A percentile compares a stretch with the other conserved stretches of the same genome.
Evolutionary conservation across 192 early-diverging fungal species (phyloP).

Genomic region (Gryganskiella cystojenkinii): DNA sequence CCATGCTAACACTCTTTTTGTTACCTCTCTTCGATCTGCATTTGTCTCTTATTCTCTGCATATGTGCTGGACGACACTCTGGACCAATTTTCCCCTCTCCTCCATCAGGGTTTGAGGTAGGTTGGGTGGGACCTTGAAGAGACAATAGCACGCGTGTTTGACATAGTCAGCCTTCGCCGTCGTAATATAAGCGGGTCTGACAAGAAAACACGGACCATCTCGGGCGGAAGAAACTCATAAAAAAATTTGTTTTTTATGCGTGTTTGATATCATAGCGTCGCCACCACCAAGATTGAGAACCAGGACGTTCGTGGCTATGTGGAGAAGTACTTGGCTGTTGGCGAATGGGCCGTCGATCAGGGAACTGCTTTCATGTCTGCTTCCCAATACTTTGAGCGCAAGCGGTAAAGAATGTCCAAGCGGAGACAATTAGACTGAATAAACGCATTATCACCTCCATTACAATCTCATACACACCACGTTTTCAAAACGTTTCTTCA

Average conservation of each 20-base stretch:
- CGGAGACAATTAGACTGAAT: too few species aligned
- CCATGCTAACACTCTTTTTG: too few species aligned
- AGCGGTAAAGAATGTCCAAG: conserved; percentile 29
- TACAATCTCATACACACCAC: too few species aligned
- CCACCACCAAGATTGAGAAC: conserved; percentile 61
- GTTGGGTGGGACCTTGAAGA: neutral
- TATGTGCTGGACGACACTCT: neutral
- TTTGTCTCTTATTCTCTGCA: neutral
- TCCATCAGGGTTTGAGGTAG: conserved; percentile 37
- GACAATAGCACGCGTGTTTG: neutral
- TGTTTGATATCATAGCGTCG: conserved; percentile 38
- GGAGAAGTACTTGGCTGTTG: conserved; percentile 63
- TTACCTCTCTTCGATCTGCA: neutral
- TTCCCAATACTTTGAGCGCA: conserved; percentile 67
- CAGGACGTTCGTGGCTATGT: conserved; percentile 59
- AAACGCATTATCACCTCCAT: too few species aligned
- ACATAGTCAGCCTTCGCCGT: neutral
- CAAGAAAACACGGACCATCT: too few species aligned
- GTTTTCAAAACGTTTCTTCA: too few species aligned
- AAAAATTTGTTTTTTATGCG: neutral
- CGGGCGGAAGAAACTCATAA: neutral
- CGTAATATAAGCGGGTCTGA: neutral
- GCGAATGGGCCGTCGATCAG: conserved; percentile 65
- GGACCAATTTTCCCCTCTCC: too few species aligned
- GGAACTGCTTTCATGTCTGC: conserved; percentile 53